Conservation (phyloP, 1,284 basidiomycete genomes). For the Boletus calvinii region DNA sequence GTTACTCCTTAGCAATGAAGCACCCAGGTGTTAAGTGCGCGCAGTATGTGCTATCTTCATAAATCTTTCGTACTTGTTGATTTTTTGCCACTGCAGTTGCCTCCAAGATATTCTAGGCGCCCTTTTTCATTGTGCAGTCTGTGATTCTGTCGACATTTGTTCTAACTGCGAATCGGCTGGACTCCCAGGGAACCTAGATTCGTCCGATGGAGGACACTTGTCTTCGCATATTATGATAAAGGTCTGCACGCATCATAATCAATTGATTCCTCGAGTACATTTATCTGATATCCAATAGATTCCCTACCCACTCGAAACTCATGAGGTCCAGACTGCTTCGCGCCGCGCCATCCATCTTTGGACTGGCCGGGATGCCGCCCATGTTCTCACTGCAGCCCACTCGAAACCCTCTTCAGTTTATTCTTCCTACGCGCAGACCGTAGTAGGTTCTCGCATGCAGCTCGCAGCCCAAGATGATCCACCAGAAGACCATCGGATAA, state of each 20-base stretch:
- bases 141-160: slow-evolving; percentile 79
- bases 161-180: slow-evolving; percentile 86
- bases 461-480: slow-evolving; percentile 27
- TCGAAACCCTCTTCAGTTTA: slow-evolving; percentile 58
- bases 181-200: slow-evolving; percentile 75
- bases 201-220: slow-evolving; percentile 70
- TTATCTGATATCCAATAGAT: slow-evolving; percentile 51
- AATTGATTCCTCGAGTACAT: neutral
- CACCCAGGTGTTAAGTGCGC: slow-evolving; percentile 72
- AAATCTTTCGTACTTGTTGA: neutral
- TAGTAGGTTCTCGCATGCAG: slow-evolving; percentile 50
- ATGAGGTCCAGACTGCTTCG: slow-evolving; percentile 73
- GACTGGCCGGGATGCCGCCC: slow-evolving; percentile 72
- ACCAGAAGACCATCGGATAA: slow-evolving; percentile 53
- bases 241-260: slow-evolving; percentile 42
- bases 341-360: slow-evolving; percentile 73
- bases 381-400: slow-evolving; percentile 40
- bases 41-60: slow-evolving; percentile 57
- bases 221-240: slow-evolving; percentile 92
- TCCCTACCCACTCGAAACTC: slow-evolving; percentile 73
- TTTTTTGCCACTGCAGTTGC: slow-evolving; percentile 54
- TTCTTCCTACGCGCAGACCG: slow-evolving; percentile 62
- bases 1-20: slow-evolving; percentile 53
- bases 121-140: slow-evolving; percentile 89
- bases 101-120: slow-evolving; percentile 86